Percentiles rank a stretch among this genome's conserved stretches.
Evolutionary conservation across 2,329 filamentous ascomycete genomes (phyloP).

Genomic region (Niveomyces coronatus): DNA sequence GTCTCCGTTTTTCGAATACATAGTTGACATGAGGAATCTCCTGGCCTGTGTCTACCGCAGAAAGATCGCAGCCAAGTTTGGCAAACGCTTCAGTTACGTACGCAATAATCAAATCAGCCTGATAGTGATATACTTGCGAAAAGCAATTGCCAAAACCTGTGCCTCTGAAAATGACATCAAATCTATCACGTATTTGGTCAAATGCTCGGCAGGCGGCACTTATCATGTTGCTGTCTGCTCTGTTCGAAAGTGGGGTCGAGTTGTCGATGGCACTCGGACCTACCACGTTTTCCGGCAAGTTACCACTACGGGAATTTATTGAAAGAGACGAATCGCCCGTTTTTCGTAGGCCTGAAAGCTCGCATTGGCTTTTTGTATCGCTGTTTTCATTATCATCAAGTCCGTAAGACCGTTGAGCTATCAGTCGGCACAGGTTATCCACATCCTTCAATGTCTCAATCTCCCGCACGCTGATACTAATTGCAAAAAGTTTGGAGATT

Average conservation of each 20-base stretch:
- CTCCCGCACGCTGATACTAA: not conserved
- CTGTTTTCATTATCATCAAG: slow-evolving; percentile 12
- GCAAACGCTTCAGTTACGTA: slow-evolving; percentile 24
- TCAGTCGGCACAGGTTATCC: not conserved
- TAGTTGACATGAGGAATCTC: slow-evolving; percentile 4
- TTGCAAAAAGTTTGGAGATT: not conserved
- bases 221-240: too few relatives aligned
- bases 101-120: slow-evolving; percentile 20
- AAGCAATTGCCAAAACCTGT: too few relatives aligned
- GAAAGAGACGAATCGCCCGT: too few relatives aligned
- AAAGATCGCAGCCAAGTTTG: slow-evolving; percentile 18
- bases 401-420: not conserved
- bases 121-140: slow-evolving; percentile 17
- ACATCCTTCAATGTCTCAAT: not conserved
- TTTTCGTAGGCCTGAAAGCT: too few relatives aligned
- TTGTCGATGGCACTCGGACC: too few relatives aligned
- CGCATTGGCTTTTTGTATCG: too few relatives aligned
- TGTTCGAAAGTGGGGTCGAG: too few relatives aligned
- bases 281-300: too few relatives aligned
- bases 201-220: too few relatives aligned
- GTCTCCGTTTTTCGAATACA: slow-evolving; percentile 4
- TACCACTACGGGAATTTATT: too few relatives aligned
- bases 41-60: slow-evolving; percentile 12
- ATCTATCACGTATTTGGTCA: too few relatives aligned
- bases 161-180: too few relatives aligned